Evolutionary conservation across 2,329 filamentous ascomycete species (phyloP).

Genomic region (Diaporthe eres): DNA sequence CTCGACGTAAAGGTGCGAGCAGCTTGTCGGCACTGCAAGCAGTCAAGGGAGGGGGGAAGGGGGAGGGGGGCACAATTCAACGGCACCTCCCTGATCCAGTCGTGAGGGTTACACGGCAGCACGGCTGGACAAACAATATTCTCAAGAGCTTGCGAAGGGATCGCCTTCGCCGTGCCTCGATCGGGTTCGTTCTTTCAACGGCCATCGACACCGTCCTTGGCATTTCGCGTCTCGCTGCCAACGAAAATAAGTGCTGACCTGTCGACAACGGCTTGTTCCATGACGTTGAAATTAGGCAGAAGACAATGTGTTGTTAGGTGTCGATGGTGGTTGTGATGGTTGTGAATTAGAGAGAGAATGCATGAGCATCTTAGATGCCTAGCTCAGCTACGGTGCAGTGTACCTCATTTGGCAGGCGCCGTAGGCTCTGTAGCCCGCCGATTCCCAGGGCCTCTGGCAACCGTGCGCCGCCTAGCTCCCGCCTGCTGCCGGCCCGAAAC

Average conservation of each 20-base stretch:
- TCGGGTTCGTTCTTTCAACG: slow-evolving; percentile 26
- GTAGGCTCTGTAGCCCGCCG: neutral
- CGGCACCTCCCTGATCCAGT: slow-evolving; percentile 15
- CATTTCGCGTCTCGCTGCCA: neutral
- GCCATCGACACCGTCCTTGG: slow-evolving; percentile 9
- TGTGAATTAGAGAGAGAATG: neutral
- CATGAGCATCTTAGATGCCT: neutral
- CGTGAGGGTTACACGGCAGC: slow-evolving; percentile 33
- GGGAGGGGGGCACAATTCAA: neutral
- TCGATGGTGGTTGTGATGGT: neutral
- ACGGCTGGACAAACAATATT: neutral
- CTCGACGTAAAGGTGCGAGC: slow-evolving; percentile 8
- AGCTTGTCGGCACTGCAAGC: slow-evolving; percentile 2
- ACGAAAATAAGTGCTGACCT: neutral
- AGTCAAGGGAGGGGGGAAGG: slow-evolving; percentile 4
- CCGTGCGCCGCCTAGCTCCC: slow-evolving; percentile 22
- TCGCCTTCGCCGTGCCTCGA: slow-evolving; percentile 24
- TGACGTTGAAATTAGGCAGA: slow-evolving; percentile 1
- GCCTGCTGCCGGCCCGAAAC: slow-evolving; percentile 30
- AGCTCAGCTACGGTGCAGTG: neutral
- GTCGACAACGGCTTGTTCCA: neutral
- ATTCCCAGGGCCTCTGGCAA: neutral
- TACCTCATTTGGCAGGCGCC: neutral
- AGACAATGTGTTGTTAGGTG: neutral
- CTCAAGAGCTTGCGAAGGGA: slow-evolving; percentile 4